Percentiles rank a stretch among this genome's conserved stretches.
Evolutionary conservation across 2,329 filamentous ascomycete species (phyloP).

Genomic region (Phaeoacremonium minimum): DNA sequence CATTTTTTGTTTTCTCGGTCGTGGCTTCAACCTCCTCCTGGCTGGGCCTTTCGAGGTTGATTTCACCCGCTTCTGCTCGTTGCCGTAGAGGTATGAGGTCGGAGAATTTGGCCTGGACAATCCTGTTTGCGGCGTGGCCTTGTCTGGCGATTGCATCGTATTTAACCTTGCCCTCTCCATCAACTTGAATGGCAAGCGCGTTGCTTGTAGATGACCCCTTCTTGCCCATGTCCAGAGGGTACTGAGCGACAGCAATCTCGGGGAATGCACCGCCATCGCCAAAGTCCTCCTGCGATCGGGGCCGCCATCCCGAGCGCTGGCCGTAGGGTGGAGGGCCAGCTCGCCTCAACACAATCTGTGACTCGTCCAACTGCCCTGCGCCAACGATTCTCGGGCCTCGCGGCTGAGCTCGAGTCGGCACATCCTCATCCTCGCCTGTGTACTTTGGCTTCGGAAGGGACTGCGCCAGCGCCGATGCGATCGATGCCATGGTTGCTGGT

Average conservation of each 20-base stretch:
- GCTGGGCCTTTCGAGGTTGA: slow-evolving; percentile 79
- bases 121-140: slow-evolving; percentile 77
- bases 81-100: slow-evolving; percentile 92
- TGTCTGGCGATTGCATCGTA: slow-evolving; percentile 92
- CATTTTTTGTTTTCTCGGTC: slow-evolving; percentile 83
- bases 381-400: slow-evolving; percentile 80
- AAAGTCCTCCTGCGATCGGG: slow-evolving; percentile 84
- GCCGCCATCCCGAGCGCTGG: slow-evolving; percentile 84
- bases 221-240: slow-evolving; percentile 90
- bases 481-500: slow-evolving; percentile 54
- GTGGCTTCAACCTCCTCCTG: slow-evolving; percentile 80
- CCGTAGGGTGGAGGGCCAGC: slow-evolving; percentile 84
- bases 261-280: slow-evolving; percentile 95
- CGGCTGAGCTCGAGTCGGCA: slow-evolving; percentile 65
- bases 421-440: slow-evolving; percentile 82
- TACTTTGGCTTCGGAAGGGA: slow-evolving; percentile 88
- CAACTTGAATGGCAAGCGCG: slow-evolving; percentile 87
- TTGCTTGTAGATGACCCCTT: slow-evolving; percentile 70
- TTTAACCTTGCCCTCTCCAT: slow-evolving; percentile 87
- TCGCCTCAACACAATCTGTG: slow-evolving; percentile 79
- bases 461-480: slow-evolving; percentile 68
- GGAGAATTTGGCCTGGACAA: slow-evolving; percentile 94
- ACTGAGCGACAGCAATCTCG: slow-evolving; percentile 89
- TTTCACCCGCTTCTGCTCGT: slow-evolving; percentile 86
- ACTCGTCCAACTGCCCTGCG: slow-evolving; percentile 75